phyloP scores from a whole-genome alignment of 73 alveolate genomes.

The Paramecium caudatum region DNA sequence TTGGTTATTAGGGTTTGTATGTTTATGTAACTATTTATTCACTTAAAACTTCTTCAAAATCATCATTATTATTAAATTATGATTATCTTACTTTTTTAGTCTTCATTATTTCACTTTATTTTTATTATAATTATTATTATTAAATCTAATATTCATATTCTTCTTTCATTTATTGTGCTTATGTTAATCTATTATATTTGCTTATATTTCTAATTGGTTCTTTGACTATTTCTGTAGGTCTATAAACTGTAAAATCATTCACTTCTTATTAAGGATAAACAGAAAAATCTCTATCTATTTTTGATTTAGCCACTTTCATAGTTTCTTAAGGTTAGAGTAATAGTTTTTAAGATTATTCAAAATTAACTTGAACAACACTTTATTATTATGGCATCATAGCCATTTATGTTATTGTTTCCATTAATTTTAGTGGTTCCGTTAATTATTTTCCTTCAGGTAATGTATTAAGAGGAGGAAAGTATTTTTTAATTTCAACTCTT shows the following conservation, averaged over 20 bases:
- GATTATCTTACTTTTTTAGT: neutral
- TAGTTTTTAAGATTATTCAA: neutral
- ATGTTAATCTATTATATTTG: conserved; percentile 56
- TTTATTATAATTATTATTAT: neutral
- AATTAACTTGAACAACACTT: neutral
- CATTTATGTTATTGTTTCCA: neutral
- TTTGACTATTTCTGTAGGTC: conserved; percentile 15
- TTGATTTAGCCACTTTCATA: neutral
- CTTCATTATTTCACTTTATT: conserved; percentile 10
- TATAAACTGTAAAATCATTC: conserved; percentile 39
- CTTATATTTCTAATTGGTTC: conserved; percentile 31
- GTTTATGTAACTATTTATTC: conserved; percentile 24
- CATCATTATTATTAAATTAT: neutral
- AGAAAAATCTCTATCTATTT: conserved; percentile 11
- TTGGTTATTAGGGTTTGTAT: neutral
- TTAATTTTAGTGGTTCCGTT: neutral
- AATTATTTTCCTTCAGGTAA: conserved; percentile 62
- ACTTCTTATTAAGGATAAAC: neutral
- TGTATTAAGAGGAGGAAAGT: conserved; percentile 43
- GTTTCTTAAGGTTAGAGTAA: neutral
- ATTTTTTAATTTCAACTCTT: conserved; percentile 26
- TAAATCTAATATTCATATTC: neutral
- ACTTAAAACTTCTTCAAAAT: conserved; percentile 1
- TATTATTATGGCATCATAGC: neutral
- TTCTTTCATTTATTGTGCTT: conserved; percentile 22